These are phyloP conservation scores for Grosmannia penicillata DNA, from an alignment of 2,329 filamentous ascomycete genomes.

Conservation along the genomic window DNA sequence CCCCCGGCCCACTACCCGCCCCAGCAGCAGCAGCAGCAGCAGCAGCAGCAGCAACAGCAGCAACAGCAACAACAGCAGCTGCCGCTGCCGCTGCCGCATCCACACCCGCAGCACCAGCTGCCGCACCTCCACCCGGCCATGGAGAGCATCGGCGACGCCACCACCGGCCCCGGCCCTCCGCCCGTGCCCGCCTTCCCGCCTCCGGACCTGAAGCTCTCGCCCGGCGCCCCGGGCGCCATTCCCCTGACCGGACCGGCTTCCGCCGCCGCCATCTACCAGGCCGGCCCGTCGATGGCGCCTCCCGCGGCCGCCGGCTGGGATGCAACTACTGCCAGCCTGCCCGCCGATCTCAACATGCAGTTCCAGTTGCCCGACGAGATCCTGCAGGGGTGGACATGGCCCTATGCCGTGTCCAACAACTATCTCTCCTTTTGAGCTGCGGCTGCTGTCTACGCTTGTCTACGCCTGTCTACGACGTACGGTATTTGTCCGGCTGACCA, in stretches of 20 bases:
- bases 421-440: constrained; percentile 7
- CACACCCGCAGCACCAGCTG: background rate
- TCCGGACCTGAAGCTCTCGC: too few species aligned
- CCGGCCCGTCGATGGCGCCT: too few species aligned
- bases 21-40: constrained; percentile 1
- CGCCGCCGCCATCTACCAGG: too few species aligned
- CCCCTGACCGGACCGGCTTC: too few species aligned
- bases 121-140: too few species aligned
- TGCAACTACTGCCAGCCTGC: background rate
- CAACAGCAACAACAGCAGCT: background rate
- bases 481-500: too few species aligned
- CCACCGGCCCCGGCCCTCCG: background rate
- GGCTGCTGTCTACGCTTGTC: too few species aligned
- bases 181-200: background rate
- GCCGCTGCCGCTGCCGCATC: background rate
- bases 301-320: too few species aligned
- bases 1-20: background rate
- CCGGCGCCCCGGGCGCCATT: too few species aligned
- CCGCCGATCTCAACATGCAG: background rate
- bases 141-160: background rate
- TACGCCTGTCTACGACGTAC: too few species aligned
- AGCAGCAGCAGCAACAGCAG: background rate
- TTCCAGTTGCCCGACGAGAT: constrained; percentile 6
- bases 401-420: constrained; percentile 9
- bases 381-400: constrained; percentile 9